Conservation (phyloP, 106 monocot genomes). For the Iris macrosiphon region DNA sequence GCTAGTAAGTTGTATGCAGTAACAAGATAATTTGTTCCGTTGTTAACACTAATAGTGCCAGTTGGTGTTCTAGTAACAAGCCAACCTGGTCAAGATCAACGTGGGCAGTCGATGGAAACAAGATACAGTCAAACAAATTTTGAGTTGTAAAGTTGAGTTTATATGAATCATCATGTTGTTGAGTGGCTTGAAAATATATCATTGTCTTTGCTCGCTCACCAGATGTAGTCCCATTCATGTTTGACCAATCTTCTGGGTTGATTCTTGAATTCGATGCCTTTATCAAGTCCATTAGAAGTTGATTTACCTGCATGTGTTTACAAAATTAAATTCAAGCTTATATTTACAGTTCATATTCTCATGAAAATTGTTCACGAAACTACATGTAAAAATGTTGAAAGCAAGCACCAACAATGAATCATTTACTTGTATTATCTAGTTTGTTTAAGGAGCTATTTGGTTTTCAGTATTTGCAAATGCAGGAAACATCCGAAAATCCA, state of each 20-base stretch:
- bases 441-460: too few relatives aligned
- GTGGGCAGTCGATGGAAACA: not conserved
- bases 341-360: too few relatives aligned
- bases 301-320: conserved; percentile 67
- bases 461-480: too few relatives aligned
- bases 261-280: conserved; percentile 48
- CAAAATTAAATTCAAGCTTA: too few relatives aligned
- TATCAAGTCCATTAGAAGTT: conserved; percentile 59
- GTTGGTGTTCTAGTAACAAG: conserved; percentile 6
- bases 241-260: conserved; percentile 41
- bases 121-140: not conserved
- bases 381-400: too few relatives aligned
- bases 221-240: conserved; percentile 21
- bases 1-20: conserved; percentile 32
- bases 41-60: conserved; percentile 10
- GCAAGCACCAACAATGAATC: too few relatives aligned
- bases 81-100: conserved; percentile 26
- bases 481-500: too few relatives aligned
- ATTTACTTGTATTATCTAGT: too few relatives aligned
- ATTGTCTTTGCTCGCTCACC: conserved; percentile 23
- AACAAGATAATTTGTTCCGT: conserved; percentile 17
- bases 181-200: not conserved
- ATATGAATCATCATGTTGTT: not conserved
- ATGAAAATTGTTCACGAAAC: too few relatives aligned
- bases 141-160: not conserved